These are phyloP conservation scores for Sextonia rubra DNA, from an alignment of 164 flowering plant genomes.

Conservation along the genomic window DNA sequence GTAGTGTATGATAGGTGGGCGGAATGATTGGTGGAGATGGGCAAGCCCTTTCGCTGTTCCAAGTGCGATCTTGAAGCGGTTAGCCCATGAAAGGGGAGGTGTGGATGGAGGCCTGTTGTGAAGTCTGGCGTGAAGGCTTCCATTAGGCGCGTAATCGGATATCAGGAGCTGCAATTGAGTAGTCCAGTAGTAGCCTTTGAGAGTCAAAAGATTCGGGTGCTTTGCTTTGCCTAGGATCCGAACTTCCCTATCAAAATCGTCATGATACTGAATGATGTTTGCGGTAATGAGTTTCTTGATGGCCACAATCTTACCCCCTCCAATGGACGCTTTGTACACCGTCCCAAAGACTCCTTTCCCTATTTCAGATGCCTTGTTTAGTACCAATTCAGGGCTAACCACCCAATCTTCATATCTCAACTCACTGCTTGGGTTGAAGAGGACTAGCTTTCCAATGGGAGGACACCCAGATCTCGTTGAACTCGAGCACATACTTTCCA, in stretches of 20 bases:
- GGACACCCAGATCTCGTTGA: constrained; percentile 48
- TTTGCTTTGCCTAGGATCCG: constrained; percentile 65
- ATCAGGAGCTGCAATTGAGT: constrained; percentile 76
- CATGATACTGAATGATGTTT: constrained; percentile 54
- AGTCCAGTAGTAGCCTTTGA: constrained; percentile 61
- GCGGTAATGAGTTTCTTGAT: constrained; percentile 65
- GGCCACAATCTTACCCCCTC: constrained; percentile 47
- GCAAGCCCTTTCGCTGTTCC: constrained; percentile 91
- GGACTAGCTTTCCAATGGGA: constrained; percentile 55
- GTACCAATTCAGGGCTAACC: constrained; percentile 43
- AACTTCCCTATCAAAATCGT: constrained; percentile 86
- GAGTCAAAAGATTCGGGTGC: constrained; percentile 62
- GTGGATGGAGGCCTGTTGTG: constrained; percentile 48
- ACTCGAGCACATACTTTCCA: constrained; percentile 80
- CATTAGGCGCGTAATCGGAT: constrained; percentile 63
- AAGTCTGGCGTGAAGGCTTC: constrained; percentile 65
- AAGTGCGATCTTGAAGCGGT: constrained; percentile 60
- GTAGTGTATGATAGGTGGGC: constrained; percentile 84
- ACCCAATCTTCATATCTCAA: constrained; percentile 36
- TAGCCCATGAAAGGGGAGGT: constrained; percentile 67
- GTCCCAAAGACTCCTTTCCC: constrained; percentile 85
- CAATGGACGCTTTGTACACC: constrained; percentile 76
- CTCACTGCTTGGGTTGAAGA: constrained; percentile 50
- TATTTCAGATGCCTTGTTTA: constrained; percentile 72
- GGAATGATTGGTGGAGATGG: constrained; percentile 71